These are phyloP conservation scores for Thermomyces lanuginosus DNA, from an alignment of 2,329 filamentous ascomycete species.

Conservation along the genomic window DNA sequence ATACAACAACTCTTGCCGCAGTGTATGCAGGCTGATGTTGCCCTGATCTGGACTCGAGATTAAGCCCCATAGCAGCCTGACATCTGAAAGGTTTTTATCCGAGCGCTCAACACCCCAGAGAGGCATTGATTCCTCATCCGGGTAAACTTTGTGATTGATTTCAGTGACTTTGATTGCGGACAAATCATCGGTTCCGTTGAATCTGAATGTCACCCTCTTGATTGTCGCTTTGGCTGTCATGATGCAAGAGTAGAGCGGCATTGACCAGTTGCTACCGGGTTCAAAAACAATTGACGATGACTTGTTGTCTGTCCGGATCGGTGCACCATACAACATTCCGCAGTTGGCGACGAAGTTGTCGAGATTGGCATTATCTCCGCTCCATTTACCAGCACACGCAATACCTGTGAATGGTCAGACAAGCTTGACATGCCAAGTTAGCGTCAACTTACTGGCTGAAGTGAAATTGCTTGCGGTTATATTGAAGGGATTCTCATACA, in stretches of 20 bases:
- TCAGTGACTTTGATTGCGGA: constrained; percentile 18
- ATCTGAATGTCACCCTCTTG: constrained; percentile 30
- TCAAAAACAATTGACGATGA: constrained; percentile 22
- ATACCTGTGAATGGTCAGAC: constrained; percentile 2
- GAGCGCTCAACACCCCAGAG: constrained; percentile 26
- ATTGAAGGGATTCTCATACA: constrained; percentile 1
- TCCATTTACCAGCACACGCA: constrained; percentile 6
- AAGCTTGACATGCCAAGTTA: too few species aligned
- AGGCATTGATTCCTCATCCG: constrained; percentile 14
- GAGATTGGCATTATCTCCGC: constrained; percentile 23
- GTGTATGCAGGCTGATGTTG: constrained; percentile 18
- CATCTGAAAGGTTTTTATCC: constrained; percentile 11
- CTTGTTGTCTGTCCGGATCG: constrained; percentile 18
- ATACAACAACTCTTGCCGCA: constrained; percentile 16
- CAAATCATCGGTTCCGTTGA: constrained; percentile 27
- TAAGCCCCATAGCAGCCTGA: constrained; percentile 27
- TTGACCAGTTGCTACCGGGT: constrained; percentile 27
- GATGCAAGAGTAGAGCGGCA: constrained; percentile 31
- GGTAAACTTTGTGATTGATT: constrained; percentile 24
- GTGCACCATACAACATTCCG: constrained; percentile 26
- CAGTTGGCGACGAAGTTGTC: constrained; percentile 27
- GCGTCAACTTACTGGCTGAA: constrained; percentile 2
- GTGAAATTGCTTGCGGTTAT: neutral
- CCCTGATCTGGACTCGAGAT: constrained; percentile 16
- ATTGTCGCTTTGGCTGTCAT: constrained; percentile 28